Evolutionary conservation across 73 alveolate species (phyloP), one percentile per base, ranked within the genome.

Genomic region (Tetrahymena borealis): DNA sequence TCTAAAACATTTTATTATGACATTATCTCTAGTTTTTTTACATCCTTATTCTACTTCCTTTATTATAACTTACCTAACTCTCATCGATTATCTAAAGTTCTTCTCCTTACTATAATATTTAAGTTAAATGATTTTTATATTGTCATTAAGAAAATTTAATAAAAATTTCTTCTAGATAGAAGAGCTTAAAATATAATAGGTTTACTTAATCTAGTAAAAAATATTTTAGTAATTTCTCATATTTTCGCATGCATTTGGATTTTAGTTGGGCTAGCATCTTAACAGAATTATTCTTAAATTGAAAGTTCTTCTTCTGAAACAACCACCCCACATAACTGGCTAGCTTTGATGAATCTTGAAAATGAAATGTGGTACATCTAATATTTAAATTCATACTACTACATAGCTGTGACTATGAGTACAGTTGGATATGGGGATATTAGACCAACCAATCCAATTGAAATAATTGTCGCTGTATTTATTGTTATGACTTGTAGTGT

Each of bases 391-490:
- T 93, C 95, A 13, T 85, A 79, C 18, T 93, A 93, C 39, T 93
- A 38, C 41, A 93, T 93, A 1, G 18, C 93, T 85, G 95, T 93
- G 1, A 93, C 93, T 39, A 93, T 43, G 39, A 79, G 90, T 37
- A 93, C 95, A 16, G 95, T 93, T 18, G 95, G 95, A 7, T 93
- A 79, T 93, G 95, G 95, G 0, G 95, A 93, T 40, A 31, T 85
- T 11, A 79, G 78, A 7, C 93, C 93, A 78, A 43, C 78, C 10
- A 79, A 42, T 85, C 91, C 90, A 12, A 85, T 79, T 2, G 95
- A 92, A 37, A 39, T 90, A 28, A 38, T 93, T 33, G 60, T 93
- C 12, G 36, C 93, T 4, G 91, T 92, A 33, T 79, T 92, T 13
- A 78, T 77, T 40, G 91, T 92, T 78, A 79, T 92, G 91, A 39